These are phyloP conservation scores for Barnettozyma sp. DNA, from an alignment of 805 yeast species.

Conservation along the genomic window DNA sequence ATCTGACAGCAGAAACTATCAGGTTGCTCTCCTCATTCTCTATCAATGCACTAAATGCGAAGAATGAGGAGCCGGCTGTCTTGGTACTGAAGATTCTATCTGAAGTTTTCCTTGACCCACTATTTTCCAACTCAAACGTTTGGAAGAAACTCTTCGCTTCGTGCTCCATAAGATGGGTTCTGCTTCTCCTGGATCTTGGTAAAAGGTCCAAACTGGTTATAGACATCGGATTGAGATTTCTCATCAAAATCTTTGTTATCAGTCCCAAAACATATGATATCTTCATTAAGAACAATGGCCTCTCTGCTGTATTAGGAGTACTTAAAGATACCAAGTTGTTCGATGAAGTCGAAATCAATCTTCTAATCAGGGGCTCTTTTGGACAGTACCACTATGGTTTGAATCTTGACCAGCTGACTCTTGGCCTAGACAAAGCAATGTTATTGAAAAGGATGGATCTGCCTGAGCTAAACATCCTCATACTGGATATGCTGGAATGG, in stretches of 20 bases:
- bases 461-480: conserved; percentile 38
- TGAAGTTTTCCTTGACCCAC: conserved; percentile 28
- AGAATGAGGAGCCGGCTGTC: conserved; percentile 20
- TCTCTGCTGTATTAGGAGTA: conserved; percentile 39
- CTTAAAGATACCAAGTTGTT: conserved; percentile 42
- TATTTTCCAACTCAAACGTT: conserved; percentile 37
- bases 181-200: conserved; percentile 41
- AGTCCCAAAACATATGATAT: conserved; percentile 41
- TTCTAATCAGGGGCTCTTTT: conserved; percentile 40
- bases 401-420: conserved; percentile 15
- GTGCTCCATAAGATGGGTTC: conserved; percentile 60
- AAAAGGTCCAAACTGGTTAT: conserved; percentile 26
- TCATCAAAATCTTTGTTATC: conserved; percentile 43
- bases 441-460: conserved; percentile 22
- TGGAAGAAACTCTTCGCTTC: conserved; percentile 43
- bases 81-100: conserved; percentile 28
- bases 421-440: conserved; percentile 5
- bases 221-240: conserved; percentile 33
- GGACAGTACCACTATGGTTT: conserved; percentile 32
- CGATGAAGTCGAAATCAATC: conserved; percentile 23
- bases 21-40: conserved; percentile 45
- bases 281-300: conserved; percentile 48
- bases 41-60: conserved; percentile 39
- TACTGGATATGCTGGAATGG: conserved; percentile 32
- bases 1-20: conserved; percentile 48